Evolutionary conservation across 306 rosid genomes (phyloP).

Genomic region (Dryas octopetala): DNA sequence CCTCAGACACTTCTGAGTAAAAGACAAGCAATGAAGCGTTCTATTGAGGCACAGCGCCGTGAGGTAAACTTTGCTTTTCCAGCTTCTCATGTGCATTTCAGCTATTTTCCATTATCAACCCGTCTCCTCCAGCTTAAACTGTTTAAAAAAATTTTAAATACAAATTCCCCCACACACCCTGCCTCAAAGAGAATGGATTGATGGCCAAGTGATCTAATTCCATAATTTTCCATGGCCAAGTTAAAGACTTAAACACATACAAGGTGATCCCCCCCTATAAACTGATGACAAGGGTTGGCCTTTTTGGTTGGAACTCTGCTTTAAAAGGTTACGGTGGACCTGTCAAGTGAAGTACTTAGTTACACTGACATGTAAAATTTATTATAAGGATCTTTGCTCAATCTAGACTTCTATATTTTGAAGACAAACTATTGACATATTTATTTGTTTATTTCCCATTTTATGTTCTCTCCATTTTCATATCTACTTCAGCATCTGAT

Average conservation of each 20-base stretch:
- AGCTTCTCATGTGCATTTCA: conserved; percentile 2
- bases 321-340: background rate
- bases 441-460: conserved; percentile 13
- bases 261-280: background rate
- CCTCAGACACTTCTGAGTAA: conserved; percentile 75
- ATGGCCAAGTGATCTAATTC: background rate
- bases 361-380: conserved; percentile 11
- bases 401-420: background rate
- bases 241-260: background rate
- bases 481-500: conserved; percentile 25
- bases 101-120: background rate
- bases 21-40: conserved; percentile 72
- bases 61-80: conserved; percentile 53
- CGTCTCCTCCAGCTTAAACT: background rate
- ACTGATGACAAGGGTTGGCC: background rate
- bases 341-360: background rate
- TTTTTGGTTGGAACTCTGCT: background rate
- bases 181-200: background rate
- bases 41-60: conserved; percentile 74
- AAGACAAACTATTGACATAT: background rate
- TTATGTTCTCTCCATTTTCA: background rate
- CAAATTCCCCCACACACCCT: background rate
- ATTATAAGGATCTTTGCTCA: conserved; percentile 14
- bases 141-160: too few relatives aligned
- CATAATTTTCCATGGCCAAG: background rate